These are phyloP conservation scores for Nitzschia inconspicua DNA, from an alignment of 108 stramenopile species.

Conservation along the genomic window DNA sequence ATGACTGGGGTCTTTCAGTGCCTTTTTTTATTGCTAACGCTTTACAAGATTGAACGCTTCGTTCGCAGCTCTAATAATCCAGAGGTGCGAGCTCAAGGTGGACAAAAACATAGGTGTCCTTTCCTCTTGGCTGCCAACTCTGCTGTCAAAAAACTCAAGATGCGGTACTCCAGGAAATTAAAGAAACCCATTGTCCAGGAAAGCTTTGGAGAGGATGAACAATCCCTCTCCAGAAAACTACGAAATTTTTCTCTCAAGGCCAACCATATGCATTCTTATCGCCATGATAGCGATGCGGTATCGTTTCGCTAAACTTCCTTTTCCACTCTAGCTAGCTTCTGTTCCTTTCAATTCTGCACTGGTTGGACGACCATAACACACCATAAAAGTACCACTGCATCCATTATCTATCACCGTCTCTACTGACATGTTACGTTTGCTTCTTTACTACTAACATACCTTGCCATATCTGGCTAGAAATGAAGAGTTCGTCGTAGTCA, in stretches of 20 bases:
- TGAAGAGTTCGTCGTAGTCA: no score
- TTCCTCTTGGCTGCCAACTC: constrained; percentile 23
- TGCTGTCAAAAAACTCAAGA: constrained; percentile 26
- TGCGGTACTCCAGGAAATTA: constrained; percentile 17
- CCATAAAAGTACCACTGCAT: no score
- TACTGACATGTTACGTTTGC: no score
- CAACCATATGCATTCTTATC: background rate
- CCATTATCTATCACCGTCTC: no score
- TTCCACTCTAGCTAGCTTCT: no score
- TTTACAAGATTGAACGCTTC: constrained; percentile 30
- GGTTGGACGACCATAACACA: no score
- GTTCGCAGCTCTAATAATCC: constrained; percentile 4
- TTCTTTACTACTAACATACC: no score
- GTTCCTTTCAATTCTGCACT: no score
- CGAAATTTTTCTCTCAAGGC: constrained; percentile 33
- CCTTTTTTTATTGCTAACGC: constrained; percentile 20
- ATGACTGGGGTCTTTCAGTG: constrained; percentile 29
- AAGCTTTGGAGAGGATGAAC: background rate
- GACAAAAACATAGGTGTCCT: constrained; percentile 16
- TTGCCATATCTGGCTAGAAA: no score
- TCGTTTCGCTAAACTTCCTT: no score
- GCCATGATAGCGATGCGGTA: background rate
- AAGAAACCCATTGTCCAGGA: background rate
- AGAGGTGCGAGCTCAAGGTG: background rate
- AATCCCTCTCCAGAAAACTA: constrained; percentile 2